phyloP scores from a whole-genome alignment of 2,329 filamentous ascomycete genomes.

The Thermoascus crustaceus region DNA sequence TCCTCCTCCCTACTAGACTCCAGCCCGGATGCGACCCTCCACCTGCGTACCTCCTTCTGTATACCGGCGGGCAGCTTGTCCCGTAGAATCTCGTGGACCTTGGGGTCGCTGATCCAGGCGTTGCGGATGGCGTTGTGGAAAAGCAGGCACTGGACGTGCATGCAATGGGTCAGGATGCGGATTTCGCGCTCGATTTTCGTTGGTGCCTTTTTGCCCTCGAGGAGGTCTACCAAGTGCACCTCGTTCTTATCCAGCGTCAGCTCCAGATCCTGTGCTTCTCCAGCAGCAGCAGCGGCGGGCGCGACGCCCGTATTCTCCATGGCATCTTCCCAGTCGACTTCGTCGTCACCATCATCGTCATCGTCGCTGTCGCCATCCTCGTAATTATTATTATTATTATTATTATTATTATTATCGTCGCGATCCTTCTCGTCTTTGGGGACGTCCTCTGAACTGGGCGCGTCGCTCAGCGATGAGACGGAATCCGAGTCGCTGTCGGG shows the following conservation, averaged over 20 bases:
- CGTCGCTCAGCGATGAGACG: no score
- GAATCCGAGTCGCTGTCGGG: no score
- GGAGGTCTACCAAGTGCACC: constrained; percentile 51
- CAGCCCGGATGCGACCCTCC: constrained; percentile 61
- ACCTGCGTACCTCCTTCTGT: constrained; percentile 65
- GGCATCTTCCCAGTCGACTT: constrained; percentile 53
- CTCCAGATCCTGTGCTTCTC: constrained; percentile 60
- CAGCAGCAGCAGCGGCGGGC: constrained; percentile 32
- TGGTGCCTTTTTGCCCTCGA: constrained; percentile 68
- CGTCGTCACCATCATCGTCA: constrained; percentile 56
- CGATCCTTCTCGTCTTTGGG: no score
- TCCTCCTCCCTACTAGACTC: no score
- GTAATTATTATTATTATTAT: no score
- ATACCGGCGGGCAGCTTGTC: constrained; percentile 62
- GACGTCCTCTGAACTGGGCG: no score
- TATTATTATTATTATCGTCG: no score
- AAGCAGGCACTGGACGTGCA: constrained; percentile 80
- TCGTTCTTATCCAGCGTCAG: constrained; percentile 55
- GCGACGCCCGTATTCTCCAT: constrained; percentile 32
- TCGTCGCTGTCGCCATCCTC: constrained; percentile 45
- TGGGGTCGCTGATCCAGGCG: constrained; percentile 68
- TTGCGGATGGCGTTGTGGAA: constrained; percentile 87
- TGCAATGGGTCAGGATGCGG: constrained; percentile 69
- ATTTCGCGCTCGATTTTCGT: constrained; percentile 77
- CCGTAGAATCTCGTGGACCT: constrained; percentile 67